phyloP scores from a whole-genome alignment of 2,329 filamentous ascomycete genomes.

The Phaeoacremonium minimum region DNA sequence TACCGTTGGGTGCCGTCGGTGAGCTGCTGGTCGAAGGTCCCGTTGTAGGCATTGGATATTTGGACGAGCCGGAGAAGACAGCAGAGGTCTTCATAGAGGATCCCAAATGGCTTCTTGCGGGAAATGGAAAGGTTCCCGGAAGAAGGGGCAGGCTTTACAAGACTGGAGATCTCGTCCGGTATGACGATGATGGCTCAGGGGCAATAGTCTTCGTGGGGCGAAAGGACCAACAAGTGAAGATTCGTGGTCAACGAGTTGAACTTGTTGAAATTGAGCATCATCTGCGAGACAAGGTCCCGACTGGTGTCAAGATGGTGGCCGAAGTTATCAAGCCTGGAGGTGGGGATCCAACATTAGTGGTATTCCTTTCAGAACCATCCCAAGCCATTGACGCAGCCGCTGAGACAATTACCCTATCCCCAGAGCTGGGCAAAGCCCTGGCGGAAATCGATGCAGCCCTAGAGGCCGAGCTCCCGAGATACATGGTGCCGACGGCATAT shows the following conservation, averaged over 20 bases:
- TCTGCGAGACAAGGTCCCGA: conserved; percentile 2
- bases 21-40: conserved; percentile 14
- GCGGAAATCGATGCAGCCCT: conserved; percentile 23
- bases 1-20: conserved; percentile 11
- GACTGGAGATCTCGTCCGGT: conserved; percentile 34
- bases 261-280: conserved; percentile 18
- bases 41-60: conserved; percentile 36
- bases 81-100: conserved; percentile 17
- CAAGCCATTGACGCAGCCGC: neutral
- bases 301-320: conserved; percentile 4
- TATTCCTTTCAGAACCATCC: neutral
- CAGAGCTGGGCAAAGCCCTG: conserved; percentile 23
- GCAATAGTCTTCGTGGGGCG: conserved; percentile 19
- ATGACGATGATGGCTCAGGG: conserved; percentile 21
- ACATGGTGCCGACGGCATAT: conserved; percentile 45
- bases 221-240: conserved; percentile 48
- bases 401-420: neutral
- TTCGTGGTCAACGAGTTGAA: conserved; percentile 47
- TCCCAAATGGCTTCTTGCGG: neutral
- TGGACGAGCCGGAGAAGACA: conserved; percentile 32
- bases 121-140: neutral
- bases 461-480: conserved; percentile 30
- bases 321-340: conserved; percentile 3
- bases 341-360: neutral
- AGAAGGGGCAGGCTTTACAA: conserved; percentile 19